Conservation (phyloP, 2,329 filamentous ascomycete genomes). For the Orbilia blumenaviensis region DNA sequence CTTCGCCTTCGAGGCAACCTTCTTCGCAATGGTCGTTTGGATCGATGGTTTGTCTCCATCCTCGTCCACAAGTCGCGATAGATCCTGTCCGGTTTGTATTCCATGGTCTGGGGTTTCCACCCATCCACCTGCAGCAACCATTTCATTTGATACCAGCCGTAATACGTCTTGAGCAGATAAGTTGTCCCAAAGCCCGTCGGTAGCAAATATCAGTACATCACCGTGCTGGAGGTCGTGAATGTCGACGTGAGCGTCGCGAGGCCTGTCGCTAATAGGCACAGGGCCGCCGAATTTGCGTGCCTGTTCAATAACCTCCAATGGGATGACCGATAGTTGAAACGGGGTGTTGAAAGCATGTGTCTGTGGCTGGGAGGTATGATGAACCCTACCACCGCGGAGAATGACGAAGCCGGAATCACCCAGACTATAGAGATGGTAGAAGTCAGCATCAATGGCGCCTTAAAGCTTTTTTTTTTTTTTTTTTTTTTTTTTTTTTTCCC, state of each 20-base stretch:
- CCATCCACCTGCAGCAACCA: constrained; percentile 81
- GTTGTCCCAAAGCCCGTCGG: constrained; percentile 96
- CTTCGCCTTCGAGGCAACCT: constrained; percentile 84
- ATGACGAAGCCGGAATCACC: constrained; percentile 95
- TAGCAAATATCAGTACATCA: constrained; percentile 91
- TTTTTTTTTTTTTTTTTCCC: background rate
- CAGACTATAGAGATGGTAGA: constrained; percentile 65
- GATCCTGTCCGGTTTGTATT: constrained; percentile 70
- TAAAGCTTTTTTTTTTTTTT: background rate
- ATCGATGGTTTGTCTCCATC: constrained; percentile 62
- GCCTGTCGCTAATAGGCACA: constrained; percentile 80
- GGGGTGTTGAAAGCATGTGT: constrained; percentile 98
- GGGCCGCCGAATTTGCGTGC: constrained; percentile 81
- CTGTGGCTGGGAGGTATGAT: constrained; percentile 82
- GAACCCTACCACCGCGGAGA: constrained; percentile 83
- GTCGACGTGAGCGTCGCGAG: constrained; percentile 81
- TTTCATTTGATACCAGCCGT: constrained; percentile 77
- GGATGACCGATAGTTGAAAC: constrained; percentile 90
- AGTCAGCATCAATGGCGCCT: background rate
- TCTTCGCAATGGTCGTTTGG: constrained; percentile 79
- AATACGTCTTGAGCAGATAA: constrained; percentile 90
- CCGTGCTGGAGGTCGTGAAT: constrained; percentile 82
- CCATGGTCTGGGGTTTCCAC: constrained; percentile 68
- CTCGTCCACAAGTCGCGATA: constrained; percentile 61
- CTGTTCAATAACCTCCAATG: constrained; percentile 78